These are phyloP conservation scores for Nakataea oryzae DNA, from an alignment of 2,329 filamentous ascomycete genomes.

Conservation along the genomic window DNA sequence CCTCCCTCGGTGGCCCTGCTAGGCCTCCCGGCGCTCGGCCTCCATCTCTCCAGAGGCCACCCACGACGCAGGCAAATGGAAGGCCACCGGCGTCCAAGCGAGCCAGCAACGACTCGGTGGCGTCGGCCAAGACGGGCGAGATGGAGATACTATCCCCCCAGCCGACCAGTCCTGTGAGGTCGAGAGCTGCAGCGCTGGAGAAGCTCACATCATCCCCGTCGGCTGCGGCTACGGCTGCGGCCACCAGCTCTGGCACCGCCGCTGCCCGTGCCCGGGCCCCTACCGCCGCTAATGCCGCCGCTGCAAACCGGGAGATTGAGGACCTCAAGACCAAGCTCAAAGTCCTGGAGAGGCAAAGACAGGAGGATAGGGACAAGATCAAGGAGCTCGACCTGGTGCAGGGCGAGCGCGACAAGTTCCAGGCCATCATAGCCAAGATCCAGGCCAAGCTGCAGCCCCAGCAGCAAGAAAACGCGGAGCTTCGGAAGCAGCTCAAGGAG, in stretches of 20 bases:
- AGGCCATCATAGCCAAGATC: slow-evolving; percentile 80
- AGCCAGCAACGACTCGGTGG: slow-evolving; percentile 21
- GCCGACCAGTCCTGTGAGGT: slow-evolving; percentile 37
- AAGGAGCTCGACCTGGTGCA: slow-evolving; percentile 69
- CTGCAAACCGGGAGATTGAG: slow-evolving; percentile 61
- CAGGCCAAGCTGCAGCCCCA: slow-evolving; percentile 82
- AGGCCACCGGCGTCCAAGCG: slow-evolving; percentile 25
- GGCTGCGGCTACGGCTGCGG: not conserved
- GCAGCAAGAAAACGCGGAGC: slow-evolving; percentile 65
- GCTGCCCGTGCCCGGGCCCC: not conserved
- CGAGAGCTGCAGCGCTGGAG: slow-evolving; percentile 41
- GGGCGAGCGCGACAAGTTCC: slow-evolving; percentile 66
- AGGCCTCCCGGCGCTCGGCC: slow-evolving; percentile 23
- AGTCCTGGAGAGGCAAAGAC: slow-evolving; percentile 76
- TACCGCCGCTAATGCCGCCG: slow-evolving; percentile 32
- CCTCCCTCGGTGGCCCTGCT: slow-evolving; percentile 23
- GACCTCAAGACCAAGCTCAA: slow-evolving; percentile 81
- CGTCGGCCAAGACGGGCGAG: slow-evolving; percentile 32
- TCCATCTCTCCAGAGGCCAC: slow-evolving; percentile 11
- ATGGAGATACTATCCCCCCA: slow-evolving; percentile 38
- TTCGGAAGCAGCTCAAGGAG: slow-evolving; percentile 71
- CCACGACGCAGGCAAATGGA: slow-evolving; percentile 32
- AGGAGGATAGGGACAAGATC: slow-evolving; percentile 77
- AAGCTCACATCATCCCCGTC: slow-evolving; percentile 27
- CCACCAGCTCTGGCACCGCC: slow-evolving; percentile 4